Evolutionary conservation across 176 grass and related monocot genomes (phyloP), one percentile per base, ranked within the genome.

Genomic region (Cenchrus fungigraminus): DNA sequence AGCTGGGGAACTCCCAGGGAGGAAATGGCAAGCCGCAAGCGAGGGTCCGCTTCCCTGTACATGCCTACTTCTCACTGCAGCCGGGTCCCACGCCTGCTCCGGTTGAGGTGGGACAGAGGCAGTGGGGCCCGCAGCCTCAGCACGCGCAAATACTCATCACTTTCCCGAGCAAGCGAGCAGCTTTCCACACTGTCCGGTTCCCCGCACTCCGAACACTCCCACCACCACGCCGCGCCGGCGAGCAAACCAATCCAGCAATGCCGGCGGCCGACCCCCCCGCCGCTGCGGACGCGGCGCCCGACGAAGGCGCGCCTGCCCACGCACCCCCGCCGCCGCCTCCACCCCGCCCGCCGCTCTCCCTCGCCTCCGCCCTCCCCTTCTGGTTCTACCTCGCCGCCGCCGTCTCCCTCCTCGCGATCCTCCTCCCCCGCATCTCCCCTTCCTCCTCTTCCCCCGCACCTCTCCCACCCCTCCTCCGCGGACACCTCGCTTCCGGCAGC

Each of bases 331-430:
- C 75, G 1, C 65, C 59, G 7, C 51, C 56, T 1, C 74, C 17
- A 1, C 73, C 59, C 1, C 73, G 20, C 11, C 59, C 65, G 13
- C 59, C 77, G 13, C 19, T 79, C 32, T 22, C 77, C 4, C 69
- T 82, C 66, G 74, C 70, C 32, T 76, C 79, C 44, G 81, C 86
- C 14, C 68, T 97, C 80, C 73, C 92, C 5, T 97, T 97, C 90
- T 94, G 95, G 95, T 86, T 89, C 81, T 97, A 97, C 86, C 84
- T 92, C 88, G 84, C 92, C 40, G 79, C 86, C 55, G 81, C 65
- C 73, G 88, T 94, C 80, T 86, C 87, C 73, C 72, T 92, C 31
- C 55, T 97, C 74, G 86, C 90, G 42, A 58, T 97, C 69, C 42
- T 94, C 88, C 87, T 95, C 32, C 60, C 89, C 6, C 80, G 79